Base-by-base conservation (phyloP, 2,329 filamentous ascomycete genomes). In the Fusarium secorum region DNA sequence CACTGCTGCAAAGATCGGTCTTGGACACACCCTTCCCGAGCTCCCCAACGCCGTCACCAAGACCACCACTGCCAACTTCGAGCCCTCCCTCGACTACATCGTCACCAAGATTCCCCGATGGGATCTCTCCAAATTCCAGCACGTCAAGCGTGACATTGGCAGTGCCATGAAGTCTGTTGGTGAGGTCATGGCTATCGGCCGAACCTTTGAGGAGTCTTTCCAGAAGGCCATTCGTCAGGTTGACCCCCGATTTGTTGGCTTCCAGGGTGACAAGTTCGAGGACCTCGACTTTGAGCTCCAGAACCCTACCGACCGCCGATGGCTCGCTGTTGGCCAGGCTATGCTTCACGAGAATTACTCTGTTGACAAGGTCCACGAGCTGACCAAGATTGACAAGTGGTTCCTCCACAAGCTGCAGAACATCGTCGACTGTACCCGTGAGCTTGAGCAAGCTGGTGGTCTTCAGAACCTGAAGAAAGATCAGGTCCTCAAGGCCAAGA, bases 331-430 rank as follows among this genome's bases (percentile, higher is more conserved):
- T 78, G 95, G 96, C 48, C 95, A 98, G 84, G 96, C 96, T 73
- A 97, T 99, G 94, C 90, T 97, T 74, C 94, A 98, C 85, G 94
- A 98, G 84, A 92, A 92, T 82, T 99, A 99, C 86, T 90, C 93
- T 4, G 94, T 98, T 49, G 95, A 99, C 72, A 90, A 88, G 81
- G 87, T 99, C 20, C 94, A 98, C 79, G 94, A 98, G 11, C 85
- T 99, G 75, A 97, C 93, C 84, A 98, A 97, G 88, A 99, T 99
- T 77, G 96, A 98, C 85, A 97, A 97, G 84, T 98, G 96, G 96
- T 99, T 99, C 87, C 85, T 99, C 76, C 90, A 98, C 90, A 98
- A 99, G 88, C 90, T 99, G 55, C 91, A 97, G 84, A 98, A 98
- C 85, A 93, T 99, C 77, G 96, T 97, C 56, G 89, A 98, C 82